These are phyloP conservation scores for Cucumis hystrix DNA, from an alignment of 306 rosid species.

Conservation along the genomic window DNA sequence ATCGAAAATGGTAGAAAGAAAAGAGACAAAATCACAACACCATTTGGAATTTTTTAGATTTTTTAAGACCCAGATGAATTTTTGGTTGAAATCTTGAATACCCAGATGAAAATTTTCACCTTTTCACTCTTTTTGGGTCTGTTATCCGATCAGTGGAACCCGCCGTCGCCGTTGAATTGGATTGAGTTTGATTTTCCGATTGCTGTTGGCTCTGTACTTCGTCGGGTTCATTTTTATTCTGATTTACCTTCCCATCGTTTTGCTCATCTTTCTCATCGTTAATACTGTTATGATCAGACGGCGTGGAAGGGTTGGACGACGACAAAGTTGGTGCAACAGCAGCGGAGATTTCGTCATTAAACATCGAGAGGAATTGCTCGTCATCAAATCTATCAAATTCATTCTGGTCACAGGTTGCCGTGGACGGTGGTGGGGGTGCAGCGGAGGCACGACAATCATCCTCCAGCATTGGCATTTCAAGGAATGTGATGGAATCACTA, in stretches of 20 bases:
- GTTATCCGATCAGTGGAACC: slow-evolving; percentile 31
- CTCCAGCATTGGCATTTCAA: slow-evolving; percentile 50
- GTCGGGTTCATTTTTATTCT: slow-evolving; percentile 43
- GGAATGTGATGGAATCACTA: slow-evolving; percentile 60
- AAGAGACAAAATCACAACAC: neutral
- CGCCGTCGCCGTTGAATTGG: slow-evolving; percentile 7
- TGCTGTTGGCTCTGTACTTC: slow-evolving; percentile 55
- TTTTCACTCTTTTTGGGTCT: slow-evolving; percentile 87
- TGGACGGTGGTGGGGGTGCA: neutral
- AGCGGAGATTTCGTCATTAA: slow-evolving; percentile 38
- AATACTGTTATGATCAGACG: slow-evolving; percentile 69
- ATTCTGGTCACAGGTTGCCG: neutral
- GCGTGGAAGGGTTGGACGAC: slow-evolving; percentile 62
- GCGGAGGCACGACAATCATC: slow-evolving; percentile 34
- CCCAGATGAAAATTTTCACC: slow-evolving; percentile 25
- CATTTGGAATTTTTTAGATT: neutral
- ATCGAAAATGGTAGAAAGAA: neutral
- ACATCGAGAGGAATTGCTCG: slow-evolving; percentile 81
- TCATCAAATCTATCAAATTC: slow-evolving; percentile 74
- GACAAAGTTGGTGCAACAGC: slow-evolving; percentile 24
- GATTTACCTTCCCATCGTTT: neutral
- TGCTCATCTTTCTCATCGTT: slow-evolving; percentile 34
- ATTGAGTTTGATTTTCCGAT: slow-evolving; percentile 20
- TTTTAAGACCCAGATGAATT: neutral
- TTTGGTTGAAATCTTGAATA: neutral